Conservation (phyloP, 345 rosid genomes). For the Combretum micranthum region DNA sequence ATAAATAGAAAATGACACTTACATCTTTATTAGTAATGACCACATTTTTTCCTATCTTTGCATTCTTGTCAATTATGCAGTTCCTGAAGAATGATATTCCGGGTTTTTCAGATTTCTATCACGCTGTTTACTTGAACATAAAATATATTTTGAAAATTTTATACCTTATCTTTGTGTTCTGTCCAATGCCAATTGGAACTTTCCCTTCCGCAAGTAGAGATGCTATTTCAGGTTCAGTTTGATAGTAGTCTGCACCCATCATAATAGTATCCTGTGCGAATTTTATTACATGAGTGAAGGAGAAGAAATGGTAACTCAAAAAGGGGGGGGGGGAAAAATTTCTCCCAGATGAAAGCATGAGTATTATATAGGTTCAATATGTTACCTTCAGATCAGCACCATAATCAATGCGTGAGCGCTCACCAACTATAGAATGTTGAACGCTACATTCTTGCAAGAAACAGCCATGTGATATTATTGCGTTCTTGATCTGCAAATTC, state of each 20-base stretch:
- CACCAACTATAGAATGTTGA: conserved; percentile 80
- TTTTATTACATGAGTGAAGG: background rate
- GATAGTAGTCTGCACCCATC: conserved; percentile 91
- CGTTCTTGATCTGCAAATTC: conserved; percentile 57
- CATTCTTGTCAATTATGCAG: conserved; percentile 94
- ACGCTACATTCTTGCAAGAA: conserved; percentile 77
- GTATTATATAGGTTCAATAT: background rate
- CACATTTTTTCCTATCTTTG: conserved; percentile 81
- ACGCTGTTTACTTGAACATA: background rate
- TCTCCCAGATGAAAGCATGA: background rate
- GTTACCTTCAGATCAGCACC: conserved; percentile 83
- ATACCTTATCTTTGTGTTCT: conserved; percentile 77
- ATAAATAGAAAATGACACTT: conserved; percentile 14
- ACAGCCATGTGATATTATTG: conserved; percentile 93
- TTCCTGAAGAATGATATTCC: conserved; percentile 37
- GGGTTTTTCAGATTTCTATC: background rate
- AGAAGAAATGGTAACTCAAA: background rate
- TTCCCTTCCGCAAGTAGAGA: conserved; percentile 76
- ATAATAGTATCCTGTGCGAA: conserved; percentile 63
- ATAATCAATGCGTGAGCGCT: conserved; percentile 78
- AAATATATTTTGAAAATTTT: background rate
- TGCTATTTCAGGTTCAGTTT: conserved; percentile 89
- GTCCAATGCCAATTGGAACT: conserved; percentile 82
- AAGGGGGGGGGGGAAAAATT: no score
- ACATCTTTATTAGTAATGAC: conserved; percentile 70